Evolutionary conservation across 257 asterid species (phyloP), one percentile per base, ranked within the genome.

Genomic region (Lycium barbarum): DNA sequence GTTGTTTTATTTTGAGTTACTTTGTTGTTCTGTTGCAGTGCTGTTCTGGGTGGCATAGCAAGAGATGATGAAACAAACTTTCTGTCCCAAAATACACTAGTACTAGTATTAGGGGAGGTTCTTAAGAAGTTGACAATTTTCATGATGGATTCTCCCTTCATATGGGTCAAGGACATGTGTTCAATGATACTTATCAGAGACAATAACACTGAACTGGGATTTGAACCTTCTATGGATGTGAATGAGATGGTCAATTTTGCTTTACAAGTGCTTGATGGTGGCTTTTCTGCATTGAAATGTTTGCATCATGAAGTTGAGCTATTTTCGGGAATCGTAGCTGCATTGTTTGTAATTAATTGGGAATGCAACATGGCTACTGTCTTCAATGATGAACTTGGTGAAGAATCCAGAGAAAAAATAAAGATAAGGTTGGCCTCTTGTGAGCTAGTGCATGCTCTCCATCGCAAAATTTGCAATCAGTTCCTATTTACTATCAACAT

Each of bases 41-140:
- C 97, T 87, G 96, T 91, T 87, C 91, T 97, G 84, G 97, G 98
- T 83, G 96, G 98, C 67, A 86, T 88, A 74, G 90, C 89, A 13
- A 91, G 88, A 88, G 94, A 88, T 84, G 97, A 92, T 80, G 76
- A 78, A 84, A 70, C 88, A 87, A 89, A 92, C 62, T 91, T 97
- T 67, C 57, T 97, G 78, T 92, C 97, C 67, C 88, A 36, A 63
- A 88, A 84, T 86, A 90, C 98, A 58, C 22, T 86, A 38, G 54
- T 86, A 85, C 83, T 87, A 87, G 88, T 95, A 85, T 89, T 92
- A 65, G 87, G 91, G 90, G 98, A 95, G 85, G 85, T 94, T 7
- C 89, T 82, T 81, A 80, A 85, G 88, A 92, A 90, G 87, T 90
- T 97, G 87, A 83, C 89, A 73, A 71, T 87, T 87, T 94, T 94